Evolutionary conservation across 345 rosid species (phyloP), one percentile per base, ranked within the genome.

Genomic region (Gossypium anomalum): DNA sequence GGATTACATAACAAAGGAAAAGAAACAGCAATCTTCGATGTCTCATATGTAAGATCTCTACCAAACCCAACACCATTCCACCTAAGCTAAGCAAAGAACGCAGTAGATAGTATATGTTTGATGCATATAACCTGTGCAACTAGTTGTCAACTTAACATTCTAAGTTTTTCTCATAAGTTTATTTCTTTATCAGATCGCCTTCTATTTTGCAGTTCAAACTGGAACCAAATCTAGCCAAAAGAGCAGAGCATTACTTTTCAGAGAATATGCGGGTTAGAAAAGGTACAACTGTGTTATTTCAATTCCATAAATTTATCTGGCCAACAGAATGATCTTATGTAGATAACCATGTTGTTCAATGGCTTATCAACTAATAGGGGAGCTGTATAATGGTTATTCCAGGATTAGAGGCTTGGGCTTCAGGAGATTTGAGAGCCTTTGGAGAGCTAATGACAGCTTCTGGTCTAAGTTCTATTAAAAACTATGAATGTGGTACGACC

Each of bases 181-280:
- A 17, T 66, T 66, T 45, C 12, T 64, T 34, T n/a, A 62, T n/a
- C n/a, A 14, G 49, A 41, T 73, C 19, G 72, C 49, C 60, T 66
- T 66, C 77, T 41, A 76, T 12, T 78, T 80, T 66, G 29, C 85
- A 92, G 97, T 78, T 79, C 78, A 81, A 78, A 71, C 76, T 94
- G 72, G 83, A 87, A 58, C 79, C 86, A 2, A 73, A 64, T 77
- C 83, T 91, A 76, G 92, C 97, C 67, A 88, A 80, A 86, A 89
- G 97, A 89, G 98, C 97, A 47, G 91, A 88, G 77, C 98, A 94
- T 77, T 92, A 87, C 77, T 94, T 94, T 85, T 85, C 97, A 0
- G 98, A 94, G 76, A 91, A 89, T 83, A 79, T 63, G 78, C 87
- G 98, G 61, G 98, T 92, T 81, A 75, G 73, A 44, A 82, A 88